Base-by-base conservation (phyloP, 352 stramenopile genomes). In the Globisporangium viniferum region DNA sequence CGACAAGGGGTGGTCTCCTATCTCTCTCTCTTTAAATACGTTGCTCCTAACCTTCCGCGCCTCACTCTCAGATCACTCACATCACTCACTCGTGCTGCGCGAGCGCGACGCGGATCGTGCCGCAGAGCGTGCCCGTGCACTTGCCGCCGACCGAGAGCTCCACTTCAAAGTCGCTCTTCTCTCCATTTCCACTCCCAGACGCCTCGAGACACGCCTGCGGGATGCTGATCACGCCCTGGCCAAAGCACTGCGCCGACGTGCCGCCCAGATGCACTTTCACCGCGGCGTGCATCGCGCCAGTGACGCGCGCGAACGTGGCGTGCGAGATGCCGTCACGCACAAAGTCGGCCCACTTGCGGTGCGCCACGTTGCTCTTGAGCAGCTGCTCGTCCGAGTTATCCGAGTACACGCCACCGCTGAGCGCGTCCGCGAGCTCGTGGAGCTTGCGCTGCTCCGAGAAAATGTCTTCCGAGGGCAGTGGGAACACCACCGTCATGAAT, bases 391-490 rank as follows among this genome's bases (percentile, higher is more conserved):
- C 73, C 9, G 72, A 76, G 53, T 49, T 48, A 35, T 27, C 57
- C 51, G 89, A 78, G 53, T 84, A 86, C 29, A 91, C 72, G 33
- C 85, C 85, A 12, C 82, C 81, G 39, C 77, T 85, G 29, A 93
- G 78, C 27, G 82, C 79, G 35, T 91, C 83, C 1, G 87, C 87
- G 35, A 94, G 80, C 65, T 93, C 81, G n/a, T 91, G 76, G 12
- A 95, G 75, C 53, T 86, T 88, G n/a, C 86, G 84, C 66, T 95
- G 88, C 49, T 89, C 84, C 3, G 86, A 90, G 61, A 95, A 95
- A 44, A 90, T 86, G 62, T 95, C 88, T 70, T 95, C 88, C 0
- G 82, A 91, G 44, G 88, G 88, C 18, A 95, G 67, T 2, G 88
- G 88, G 62, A 94, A 95, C 66, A 93, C 79, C 31, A 91, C 73